Base-by-base conservation (phyloP, 1,284 basidiomycete genomes). In the Heterobasidion parviporum region DNA sequence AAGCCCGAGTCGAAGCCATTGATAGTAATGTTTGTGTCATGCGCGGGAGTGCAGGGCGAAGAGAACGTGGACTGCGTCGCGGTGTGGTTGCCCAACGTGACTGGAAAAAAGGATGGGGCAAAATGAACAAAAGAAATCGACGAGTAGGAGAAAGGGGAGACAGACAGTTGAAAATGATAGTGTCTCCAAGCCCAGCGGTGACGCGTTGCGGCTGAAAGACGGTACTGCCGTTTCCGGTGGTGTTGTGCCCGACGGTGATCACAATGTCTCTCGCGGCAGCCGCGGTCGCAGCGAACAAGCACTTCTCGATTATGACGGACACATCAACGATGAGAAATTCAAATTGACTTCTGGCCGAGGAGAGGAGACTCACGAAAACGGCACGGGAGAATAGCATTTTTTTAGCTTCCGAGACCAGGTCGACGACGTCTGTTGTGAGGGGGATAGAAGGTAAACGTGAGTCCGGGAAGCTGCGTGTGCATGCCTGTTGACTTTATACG, bases 1-100 rank as follows among this genome's bases (percentile, higher is more conserved):
- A 78, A 73, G 55, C 68, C 69, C 16, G 79, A 80, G 70, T 82
- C 67, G 67, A 85, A 84, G 12, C 81, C 80, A 61, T 83, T 82
- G 62, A 81, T 68, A 34, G 76, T 72, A 50, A 54, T 50, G 65
- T 82, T 71, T 33, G 74, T 70, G 15, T 72, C 64, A 62, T 79
- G 74, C 1, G 72, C 72, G 33, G 74, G 74, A 43, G 76, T 66
- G 61, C 82, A 85, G 8, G 82, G 82, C 26, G 63, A 59, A 10
- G 68, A 71, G 62, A 84, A 85, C 4, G 72, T 73, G 10, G 81
- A 79, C 65, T 83, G 77, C 1, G 73, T 82, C 45, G 72, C 81
- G 15, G 76, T 78, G 65, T 82, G 80, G 66, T 79, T 83, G 47
- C 81, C 82, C 56, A 70, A 61, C 0, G 77, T 79, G 67, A 83